phyloP scores from a whole-genome alignment of 305 asterid species.

The Solanum hybrid region DNA sequence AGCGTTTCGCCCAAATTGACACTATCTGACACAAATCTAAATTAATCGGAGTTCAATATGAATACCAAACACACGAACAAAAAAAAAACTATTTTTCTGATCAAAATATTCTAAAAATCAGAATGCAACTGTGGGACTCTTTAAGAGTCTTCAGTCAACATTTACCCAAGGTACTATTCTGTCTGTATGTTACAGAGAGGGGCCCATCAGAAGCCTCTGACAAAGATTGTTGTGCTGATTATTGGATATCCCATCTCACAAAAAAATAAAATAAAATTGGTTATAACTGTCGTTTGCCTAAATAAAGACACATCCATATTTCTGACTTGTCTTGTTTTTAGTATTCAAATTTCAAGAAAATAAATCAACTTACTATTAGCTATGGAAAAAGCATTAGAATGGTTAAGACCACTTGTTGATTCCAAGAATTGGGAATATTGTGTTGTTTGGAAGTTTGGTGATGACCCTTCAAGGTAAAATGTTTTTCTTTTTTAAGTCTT shows the following conservation, averaged over 20 bases:
- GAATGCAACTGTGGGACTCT: neutral
- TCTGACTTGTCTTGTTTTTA: neutral
- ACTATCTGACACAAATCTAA: fast-evolving
- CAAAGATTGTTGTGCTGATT: conserved; percentile 8
- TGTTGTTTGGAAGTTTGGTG: conserved; percentile 75
- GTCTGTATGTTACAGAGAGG: neutral
- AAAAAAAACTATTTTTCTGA: neutral
- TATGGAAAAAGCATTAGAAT: conserved; percentile 32
- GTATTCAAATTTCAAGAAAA: neutral
- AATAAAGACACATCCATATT: neutral
- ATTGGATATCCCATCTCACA: neutral
- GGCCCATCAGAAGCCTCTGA: conserved; percentile 7
- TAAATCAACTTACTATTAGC: conserved; percentile 5
- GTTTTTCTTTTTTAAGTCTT: too few species aligned
- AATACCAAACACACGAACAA: too few species aligned
- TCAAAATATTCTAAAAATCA: neutral
- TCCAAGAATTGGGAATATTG: conserved; percentile 60
- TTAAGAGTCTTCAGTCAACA: neutral
- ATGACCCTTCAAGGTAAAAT: conserved; percentile 72
- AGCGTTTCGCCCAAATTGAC: neutral
- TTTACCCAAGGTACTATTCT: neutral
- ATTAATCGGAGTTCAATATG: neutral
- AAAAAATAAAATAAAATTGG: neutral
- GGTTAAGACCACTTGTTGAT: conserved; percentile 51
- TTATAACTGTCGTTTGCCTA: conserved; percentile 2